Evolutionary conservation across 129 eudicot species (phyloP), one percentile per base, ranked within the genome.

Genomic region (Oenanthe sinensis): DNA sequence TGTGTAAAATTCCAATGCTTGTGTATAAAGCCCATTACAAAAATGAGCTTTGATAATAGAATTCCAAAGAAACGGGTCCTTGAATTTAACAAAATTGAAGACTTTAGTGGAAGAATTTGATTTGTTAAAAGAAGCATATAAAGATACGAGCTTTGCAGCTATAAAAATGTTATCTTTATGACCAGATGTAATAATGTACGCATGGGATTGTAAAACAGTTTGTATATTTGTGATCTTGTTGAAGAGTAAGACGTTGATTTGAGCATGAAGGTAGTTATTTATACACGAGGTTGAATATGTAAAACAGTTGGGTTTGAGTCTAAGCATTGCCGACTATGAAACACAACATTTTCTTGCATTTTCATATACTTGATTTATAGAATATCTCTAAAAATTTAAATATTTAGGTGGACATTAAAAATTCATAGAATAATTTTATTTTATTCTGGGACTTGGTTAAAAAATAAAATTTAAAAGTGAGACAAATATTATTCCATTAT

Each of bases 61-160:
- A 77, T 89, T 91, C 91, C 96, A 93, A 65, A 93, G 86, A 77
- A 91, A 91, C 8, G 85, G 79, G 79, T 93, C 97, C 81, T 81
- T 93, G 12, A 42, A 81, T 14, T 54, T 20, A 30, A 88, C 81
- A 11, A 84, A 79, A 49, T 88, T 65, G 28, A 93, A 93, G 0
- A 93, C 87, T 76, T 74, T 83, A 46, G 84, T 80, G 4, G 93
- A 83, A 4, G 72, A 77, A 20, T 24, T 40, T 24, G 93, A 91
- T 30, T 82, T 78, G 39, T 69, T 75, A 73, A 85, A 84, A 52
- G 89, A 81, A 62, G 96, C 83, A 74, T 93, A 91, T 5, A 84
- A 72, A 55, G 96, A 90, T 39, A 93, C 85, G 78, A 93, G 88
- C 85, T 93, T 93, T 75, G 97, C 81, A 8, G 93, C 88, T 19